These are phyloP conservation scores for Salvia rosmarinus DNA, from an alignment of 257 asterid genomes.

Conservation along the genomic window DNA sequence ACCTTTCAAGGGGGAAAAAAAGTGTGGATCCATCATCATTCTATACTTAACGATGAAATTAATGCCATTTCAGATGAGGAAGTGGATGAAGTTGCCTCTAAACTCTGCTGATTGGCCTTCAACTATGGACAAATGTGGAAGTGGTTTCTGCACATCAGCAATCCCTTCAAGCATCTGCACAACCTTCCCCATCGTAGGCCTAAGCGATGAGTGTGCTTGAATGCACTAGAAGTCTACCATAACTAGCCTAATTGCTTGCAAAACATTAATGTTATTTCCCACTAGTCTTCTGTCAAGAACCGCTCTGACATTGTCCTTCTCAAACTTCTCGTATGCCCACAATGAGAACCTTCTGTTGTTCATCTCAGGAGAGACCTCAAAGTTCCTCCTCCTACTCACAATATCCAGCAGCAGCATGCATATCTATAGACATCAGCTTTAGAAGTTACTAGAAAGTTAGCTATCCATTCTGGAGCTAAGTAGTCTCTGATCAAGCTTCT, in stretches of 20 bases:
- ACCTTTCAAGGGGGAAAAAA: conserved; percentile 11
- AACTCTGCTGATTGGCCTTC: conserved; percentile 37
- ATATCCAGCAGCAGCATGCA: conserved; percentile 54
- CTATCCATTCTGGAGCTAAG: no score
- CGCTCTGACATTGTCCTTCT: conserved; percentile 54
- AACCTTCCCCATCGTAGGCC: conserved; percentile 76
- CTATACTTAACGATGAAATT: conserved; percentile 26
- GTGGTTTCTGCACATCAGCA: conserved; percentile 53
- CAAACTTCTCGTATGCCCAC: conserved; percentile 79
- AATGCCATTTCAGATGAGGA: conserved; percentile 45
- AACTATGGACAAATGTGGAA: conserved; percentile 46
- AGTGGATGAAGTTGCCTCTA: conserved; percentile 33
- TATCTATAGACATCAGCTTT: no score
- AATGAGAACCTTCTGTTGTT: conserved; percentile 49
- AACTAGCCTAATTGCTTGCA: conserved; percentile 52
- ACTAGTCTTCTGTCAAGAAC: conserved; percentile 55
- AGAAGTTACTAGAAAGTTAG: no score
- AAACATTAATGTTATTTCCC: conserved; percentile 50
- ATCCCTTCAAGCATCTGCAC: conserved; percentile 84
- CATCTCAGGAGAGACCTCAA: conserved; percentile 43
- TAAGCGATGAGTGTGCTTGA: conserved; percentile 65
- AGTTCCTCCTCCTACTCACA: conserved; percentile 50
- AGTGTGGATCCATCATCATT: conserved; percentile 30
- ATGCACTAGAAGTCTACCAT: conserved; percentile 79
- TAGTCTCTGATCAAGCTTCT: no score